Evolutionary conservation across 352 stramenopile species (phyloP).

Genomic region (Aphanomyces cochlioides): DNA sequence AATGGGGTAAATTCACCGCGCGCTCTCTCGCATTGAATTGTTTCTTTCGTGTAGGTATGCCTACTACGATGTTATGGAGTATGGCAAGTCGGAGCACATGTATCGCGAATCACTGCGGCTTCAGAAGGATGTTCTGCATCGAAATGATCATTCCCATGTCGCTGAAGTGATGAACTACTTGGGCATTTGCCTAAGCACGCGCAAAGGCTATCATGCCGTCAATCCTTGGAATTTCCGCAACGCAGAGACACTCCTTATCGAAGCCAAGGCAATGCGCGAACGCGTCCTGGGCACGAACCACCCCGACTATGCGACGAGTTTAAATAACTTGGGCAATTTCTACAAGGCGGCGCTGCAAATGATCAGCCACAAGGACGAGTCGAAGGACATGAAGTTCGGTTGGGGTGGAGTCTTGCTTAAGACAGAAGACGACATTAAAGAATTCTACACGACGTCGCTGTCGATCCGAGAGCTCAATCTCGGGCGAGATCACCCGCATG

Average conservation of each 20-base stretch:
- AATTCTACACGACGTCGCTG: conserved; percentile 71
- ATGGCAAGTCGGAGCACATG: conserved; percentile 68
- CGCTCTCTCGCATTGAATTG: not conserved
- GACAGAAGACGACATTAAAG: conserved; percentile 49
- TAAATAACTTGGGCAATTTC: conserved; percentile 84
- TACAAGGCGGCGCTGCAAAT: conserved; percentile 47
- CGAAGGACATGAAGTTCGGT: not conserved
- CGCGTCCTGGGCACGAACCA: conserved; percentile 63
- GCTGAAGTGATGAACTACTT: conserved; percentile 78
- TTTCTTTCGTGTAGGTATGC: conserved; percentile 30
- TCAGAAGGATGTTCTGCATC: conserved; percentile 71
- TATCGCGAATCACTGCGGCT: conserved; percentile 72
- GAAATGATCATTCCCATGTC: conserved; percentile 70
- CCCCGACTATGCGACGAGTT: conserved; percentile 71
- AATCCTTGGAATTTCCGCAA: conserved; percentile 78
- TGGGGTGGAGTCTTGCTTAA: conserved; percentile 24
- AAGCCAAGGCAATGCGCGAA: conserved; percentile 60
- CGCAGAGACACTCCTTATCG: conserved; percentile 64
- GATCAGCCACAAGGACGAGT: conserved; percentile 9
- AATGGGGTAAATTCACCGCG: conserved; percentile 48
- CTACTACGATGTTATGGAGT: conserved; percentile 72
- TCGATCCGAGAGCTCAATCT: conserved; percentile 68
- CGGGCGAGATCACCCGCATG: conserved; percentile 62
- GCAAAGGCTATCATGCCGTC: conserved; percentile 62
- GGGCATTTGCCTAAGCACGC: conserved; percentile 69